Evolutionary conservation across 2,329 filamentous ascomycete species (phyloP).

Genomic region (Neonectria neomacrospora): DNA sequence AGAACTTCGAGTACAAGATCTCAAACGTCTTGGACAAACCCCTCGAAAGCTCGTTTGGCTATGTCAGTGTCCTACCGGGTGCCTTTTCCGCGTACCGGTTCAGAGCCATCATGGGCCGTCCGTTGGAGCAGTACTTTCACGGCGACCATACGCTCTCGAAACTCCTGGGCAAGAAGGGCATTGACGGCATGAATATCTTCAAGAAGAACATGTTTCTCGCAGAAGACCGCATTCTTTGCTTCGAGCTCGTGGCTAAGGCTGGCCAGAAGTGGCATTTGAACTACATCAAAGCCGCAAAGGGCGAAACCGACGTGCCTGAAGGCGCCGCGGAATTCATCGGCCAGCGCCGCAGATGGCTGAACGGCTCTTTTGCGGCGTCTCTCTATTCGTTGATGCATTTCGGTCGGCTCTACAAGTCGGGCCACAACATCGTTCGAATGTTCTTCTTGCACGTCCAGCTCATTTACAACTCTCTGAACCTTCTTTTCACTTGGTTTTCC

Average conservation of each 20-base stretch:
- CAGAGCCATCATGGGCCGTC: constrained; percentile 8
- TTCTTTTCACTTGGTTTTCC: constrained; percentile 28
- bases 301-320: constrained; percentile 10
- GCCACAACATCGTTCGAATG: neutral
- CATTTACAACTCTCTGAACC: constrained; percentile 5
- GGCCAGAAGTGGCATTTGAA: constrained; percentile 9
- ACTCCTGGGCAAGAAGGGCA: constrained; percentile 13
- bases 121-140: constrained; percentile 11
- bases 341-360: constrained; percentile 15
- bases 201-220: constrained; percentile 18
- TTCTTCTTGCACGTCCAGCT: constrained; percentile 13
- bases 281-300: constrained; percentile 14
- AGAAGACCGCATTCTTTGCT: constrained; percentile 13
- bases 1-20: constrained; percentile 18
- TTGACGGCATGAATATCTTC: constrained; percentile 15
- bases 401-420: neutral
- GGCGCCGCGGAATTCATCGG: constrained; percentile 4
- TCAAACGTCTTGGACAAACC: constrained; percentile 11
- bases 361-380: constrained; percentile 15
- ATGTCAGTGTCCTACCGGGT: constrained; percentile 5
- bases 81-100: constrained; percentile 17
- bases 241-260: constrained; percentile 10
- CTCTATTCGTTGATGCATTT: constrained; percentile 8
- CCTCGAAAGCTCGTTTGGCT: constrained; percentile 10
- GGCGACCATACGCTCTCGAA: constrained; percentile 16